These are phyloP conservation scores for Agaricus bisporus DNA, from an alignment of 768 basidiomycete species.

Conservation along the genomic window DNA sequence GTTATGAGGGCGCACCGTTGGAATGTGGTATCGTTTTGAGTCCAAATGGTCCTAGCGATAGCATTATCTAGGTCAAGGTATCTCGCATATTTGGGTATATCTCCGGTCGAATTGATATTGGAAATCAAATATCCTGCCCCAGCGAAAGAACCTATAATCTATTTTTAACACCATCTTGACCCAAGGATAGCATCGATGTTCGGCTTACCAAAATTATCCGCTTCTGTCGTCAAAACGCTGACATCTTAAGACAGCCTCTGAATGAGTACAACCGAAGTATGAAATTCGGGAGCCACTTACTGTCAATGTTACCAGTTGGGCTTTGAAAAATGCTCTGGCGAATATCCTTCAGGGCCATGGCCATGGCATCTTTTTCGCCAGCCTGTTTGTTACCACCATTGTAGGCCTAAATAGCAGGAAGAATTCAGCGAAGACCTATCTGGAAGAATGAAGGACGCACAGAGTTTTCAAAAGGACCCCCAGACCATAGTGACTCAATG, in stretches of 20 bases:
- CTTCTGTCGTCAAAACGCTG: conserved; percentile 40
- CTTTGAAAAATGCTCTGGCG: conserved; percentile 54
- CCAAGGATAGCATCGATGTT: background rate
- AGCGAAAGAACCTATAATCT: conserved; percentile 53
- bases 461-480: conserved; percentile 63
- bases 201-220: conserved; percentile 54
- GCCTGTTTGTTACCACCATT: conserved; percentile 64
- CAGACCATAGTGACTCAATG: conserved; percentile 73
- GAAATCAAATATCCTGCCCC: conserved; percentile 58
- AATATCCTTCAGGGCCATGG: conserved; percentile 43
- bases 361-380: conserved; percentile 35
- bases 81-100: conserved; percentile 44
- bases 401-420: conserved; percentile 37
- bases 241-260: conserved; percentile 35
- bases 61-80: conserved; percentile 69
- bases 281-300: conserved; percentile 25
- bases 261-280: background rate
- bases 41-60: conserved; percentile 54
- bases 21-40: conserved; percentile 39
- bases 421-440: background rate
- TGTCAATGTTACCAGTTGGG: conserved; percentile 50
- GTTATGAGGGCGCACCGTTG: conserved; percentile 33
- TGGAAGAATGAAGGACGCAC: conserved; percentile 28
- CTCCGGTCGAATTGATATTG: conserved; percentile 35
- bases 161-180: conserved; percentile 7